Evolutionary conservation across 176 grass and related monocot species (phyloP).

Genomic region (Tuctoria greenei): DNA sequence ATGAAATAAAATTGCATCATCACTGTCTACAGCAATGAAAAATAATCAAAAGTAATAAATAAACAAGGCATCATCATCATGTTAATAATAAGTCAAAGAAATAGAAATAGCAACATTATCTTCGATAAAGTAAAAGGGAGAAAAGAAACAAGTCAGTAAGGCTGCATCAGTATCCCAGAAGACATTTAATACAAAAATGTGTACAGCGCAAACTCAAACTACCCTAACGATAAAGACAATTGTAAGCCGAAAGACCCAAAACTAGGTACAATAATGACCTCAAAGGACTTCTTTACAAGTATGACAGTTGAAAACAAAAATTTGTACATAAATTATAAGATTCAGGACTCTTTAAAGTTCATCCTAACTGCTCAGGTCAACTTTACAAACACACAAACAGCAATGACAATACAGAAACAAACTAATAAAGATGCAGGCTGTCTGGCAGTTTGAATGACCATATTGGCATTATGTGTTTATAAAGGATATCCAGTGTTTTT

Average conservation of each 20-base stretch:
- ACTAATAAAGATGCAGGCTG: neutral
- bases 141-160: conserved; percentile 9
- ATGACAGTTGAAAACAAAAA: conserved; percentile 4
- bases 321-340: conserved; percentile 8
- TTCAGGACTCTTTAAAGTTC: neutral
- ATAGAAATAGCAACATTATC: neutral
- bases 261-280: neutral
- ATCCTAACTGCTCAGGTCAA: neutral
- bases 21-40: no score
- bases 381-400: conserved; percentile 13
- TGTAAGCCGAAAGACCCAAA: neutral
- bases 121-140: neutral
- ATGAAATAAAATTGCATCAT: neutral
- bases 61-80: neutral
- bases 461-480: neutral
- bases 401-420: neutral
- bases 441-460: neutral
- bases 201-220: neutral
- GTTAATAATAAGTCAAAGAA: neutral
- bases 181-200: neutral
- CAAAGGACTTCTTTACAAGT: neutral
- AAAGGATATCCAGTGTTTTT: conserved; percentile 1
- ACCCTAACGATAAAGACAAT: conserved; percentile 6
- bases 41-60: no score
- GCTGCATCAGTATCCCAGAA: neutral